Evolutionary conservation across 352 stramenopile genomes (phyloP).

Genomic region (Blastocystis sp.): DNA sequence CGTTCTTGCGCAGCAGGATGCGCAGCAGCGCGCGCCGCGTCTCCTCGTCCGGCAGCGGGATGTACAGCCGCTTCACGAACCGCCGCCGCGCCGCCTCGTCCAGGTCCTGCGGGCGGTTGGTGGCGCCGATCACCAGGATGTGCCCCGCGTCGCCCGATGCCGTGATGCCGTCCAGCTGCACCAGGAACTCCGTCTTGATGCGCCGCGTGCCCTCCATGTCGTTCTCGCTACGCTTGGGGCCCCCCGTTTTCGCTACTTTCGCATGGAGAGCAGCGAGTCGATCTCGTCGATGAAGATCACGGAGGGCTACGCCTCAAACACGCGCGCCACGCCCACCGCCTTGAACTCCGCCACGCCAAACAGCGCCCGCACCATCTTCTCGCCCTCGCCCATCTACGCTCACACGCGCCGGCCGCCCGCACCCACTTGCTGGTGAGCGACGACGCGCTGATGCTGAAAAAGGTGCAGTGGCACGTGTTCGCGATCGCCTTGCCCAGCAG

Average conservation of each 20-base stretch:
- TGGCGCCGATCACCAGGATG: conserved; percentile 91
- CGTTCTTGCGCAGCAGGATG: conserved; percentile 87
- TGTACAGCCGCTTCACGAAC: conserved; percentile 98
- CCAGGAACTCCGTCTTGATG: conserved; percentile 96
- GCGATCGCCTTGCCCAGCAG: conserved; percentile 98
- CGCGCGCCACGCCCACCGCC: neutral
- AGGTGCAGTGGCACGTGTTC: conserved; percentile 91
- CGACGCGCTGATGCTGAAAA: conserved; percentile 97
- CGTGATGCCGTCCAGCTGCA: conserved; percentile 88
- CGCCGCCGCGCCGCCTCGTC: conserved; percentile 82
- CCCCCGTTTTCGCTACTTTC: conserved; percentile 83
- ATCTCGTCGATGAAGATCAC: conserved; percentile 99
- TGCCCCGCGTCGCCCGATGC: conserved; percentile 3
- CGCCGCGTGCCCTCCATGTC: conserved; percentile 88
- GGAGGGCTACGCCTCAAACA: conserved; percentile 79
- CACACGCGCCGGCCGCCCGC: conserved; percentile 70
- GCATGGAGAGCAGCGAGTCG: conserved; percentile 92
- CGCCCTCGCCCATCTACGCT: conserved; percentile 90
- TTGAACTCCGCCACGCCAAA: conserved; percentile 87
- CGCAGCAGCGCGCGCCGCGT: conserved; percentile 80
- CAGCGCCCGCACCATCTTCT: conserved; percentile 92
- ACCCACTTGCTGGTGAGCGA: conserved; percentile 97
- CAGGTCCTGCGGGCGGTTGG: conserved; percentile 96
- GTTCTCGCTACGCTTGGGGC: conserved; percentile 76
- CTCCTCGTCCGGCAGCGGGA: conserved; percentile 86